Conservation (phyloP, 2,329 filamentous ascomycete genomes). For the Colletotrichum zoysiae region DNA sequence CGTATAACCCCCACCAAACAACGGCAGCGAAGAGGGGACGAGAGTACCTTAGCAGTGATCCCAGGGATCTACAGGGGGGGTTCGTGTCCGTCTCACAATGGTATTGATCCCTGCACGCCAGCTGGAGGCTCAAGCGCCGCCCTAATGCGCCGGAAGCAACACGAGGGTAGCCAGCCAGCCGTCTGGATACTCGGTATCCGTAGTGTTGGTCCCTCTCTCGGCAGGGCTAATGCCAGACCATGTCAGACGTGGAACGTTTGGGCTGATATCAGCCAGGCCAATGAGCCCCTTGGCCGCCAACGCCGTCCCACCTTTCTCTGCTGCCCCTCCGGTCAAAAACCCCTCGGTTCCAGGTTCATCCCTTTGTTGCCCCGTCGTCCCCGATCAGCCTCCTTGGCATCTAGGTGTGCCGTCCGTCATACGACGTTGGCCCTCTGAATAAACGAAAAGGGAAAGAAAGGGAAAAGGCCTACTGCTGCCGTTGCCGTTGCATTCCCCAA, state of each 20-base stretch:
- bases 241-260: slow-evolving; percentile 40
- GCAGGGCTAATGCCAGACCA: slow-evolving; percentile 33
- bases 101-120: slow-evolving; percentile 40
- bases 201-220: background rate
- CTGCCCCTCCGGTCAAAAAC: slow-evolving; percentile 7
- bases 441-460: background rate
- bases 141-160: background rate
- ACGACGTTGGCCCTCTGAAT: background rate
- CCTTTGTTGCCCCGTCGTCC: background rate
- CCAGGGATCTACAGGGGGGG: slow-evolving; percentile 33
- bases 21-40: background rate
- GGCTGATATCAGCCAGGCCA: slow-evolving; percentile 34
- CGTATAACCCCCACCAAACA: background rate
- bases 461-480: background rate
- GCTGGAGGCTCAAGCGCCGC: slow-evolving; percentile 38
- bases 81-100: slow-evolving; percentile 35
- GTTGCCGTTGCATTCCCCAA: background rate
- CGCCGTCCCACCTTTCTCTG: slow-evolving; percentile 31
- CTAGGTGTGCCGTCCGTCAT: background rate
- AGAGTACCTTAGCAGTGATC: background rate
- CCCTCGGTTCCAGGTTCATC: slow-evolving; percentile 11
- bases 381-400: background rate
- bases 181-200: background rate
- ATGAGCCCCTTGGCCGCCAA: slow-evolving; percentile 27
- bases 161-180: background rate